Evolutionary conservation across 352 stramenopile genomes (phyloP), one percentile per base, ranked within the genome.

Genomic region (Globisporangium spiculum): DNA sequence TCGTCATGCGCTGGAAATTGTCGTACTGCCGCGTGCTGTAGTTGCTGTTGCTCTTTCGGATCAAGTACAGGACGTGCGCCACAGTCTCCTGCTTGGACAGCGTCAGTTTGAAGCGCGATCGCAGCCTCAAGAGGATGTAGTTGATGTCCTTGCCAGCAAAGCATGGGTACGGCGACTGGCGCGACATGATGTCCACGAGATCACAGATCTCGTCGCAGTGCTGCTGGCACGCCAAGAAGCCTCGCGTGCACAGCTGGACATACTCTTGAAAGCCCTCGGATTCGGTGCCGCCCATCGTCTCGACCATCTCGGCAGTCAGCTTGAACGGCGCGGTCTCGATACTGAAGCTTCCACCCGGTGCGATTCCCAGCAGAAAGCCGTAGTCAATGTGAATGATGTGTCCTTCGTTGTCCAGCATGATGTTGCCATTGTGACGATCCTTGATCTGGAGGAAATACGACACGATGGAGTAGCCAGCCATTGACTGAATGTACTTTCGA

Each of bases 301-400:
- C 94, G 12, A 99, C 96, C 86, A 99, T 99, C 68, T 99, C 98
- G 50, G 87, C 85, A n/a, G 98, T 99, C 7, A 99, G 82, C 75
- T 99, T 99, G 89, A 99, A 99, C 27, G 98, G 98, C 56, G 97
- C 97, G 44, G 95, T 98, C 80, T 99, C 98, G 66, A 99, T 98
- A 57, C 88, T 98, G 61, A 99, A 99, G 80, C 98, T 98, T 66
- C 98, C 97, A 69, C 98, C 98, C 1, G 98, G 98, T 36, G 96
- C 98, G 83, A 99, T 99, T 27, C 97, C 97, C 63, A 99, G 93
- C 48, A 99, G 81, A 77, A 99, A 99, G 8, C 98, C 98, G 83
- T 99, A 99, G 77, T 99, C 98, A 70, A 99, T 99, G 79, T 99
- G 97, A 69, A 99, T 98, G 10, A 99, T 88, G 76, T 98, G 97